phyloP scores from a whole-genome alignment of 1,284 basidiomycete genomes.

The Pulveroboletus sp. region DNA sequence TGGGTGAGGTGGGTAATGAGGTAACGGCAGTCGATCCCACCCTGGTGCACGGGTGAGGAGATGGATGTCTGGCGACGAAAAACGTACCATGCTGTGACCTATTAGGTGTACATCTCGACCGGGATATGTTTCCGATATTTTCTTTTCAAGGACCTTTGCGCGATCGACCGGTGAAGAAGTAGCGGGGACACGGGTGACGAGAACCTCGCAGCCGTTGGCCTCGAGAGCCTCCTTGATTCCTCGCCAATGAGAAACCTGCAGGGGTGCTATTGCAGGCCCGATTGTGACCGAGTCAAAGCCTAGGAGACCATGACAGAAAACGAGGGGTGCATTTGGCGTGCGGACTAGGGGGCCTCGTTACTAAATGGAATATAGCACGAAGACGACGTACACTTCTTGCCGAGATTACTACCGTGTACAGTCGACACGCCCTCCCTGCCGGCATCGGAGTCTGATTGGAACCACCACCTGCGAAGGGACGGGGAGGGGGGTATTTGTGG shows the following conservation, averaged over 20 bases:
- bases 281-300: slow-evolving; percentile 83
- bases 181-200: slow-evolving; percentile 91
- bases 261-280: slow-evolving; percentile 69
- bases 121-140: slow-evolving; percentile 77
- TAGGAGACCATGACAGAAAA: slow-evolving; percentile 92
- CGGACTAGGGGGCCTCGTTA: slow-evolving; percentile 48
- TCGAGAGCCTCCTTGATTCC: slow-evolving; percentile 91
- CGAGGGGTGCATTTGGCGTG: slow-evolving; percentile 78
- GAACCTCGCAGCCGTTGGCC: slow-evolving; percentile 84
- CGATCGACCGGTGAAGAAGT: slow-evolving; percentile 85
- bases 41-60: slow-evolving; percentile 47
- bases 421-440: slow-evolving; percentile 42
- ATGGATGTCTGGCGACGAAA: slow-evolving; percentile 1
- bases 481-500: slow-evolving; percentile 19
- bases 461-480: slow-evolving; percentile 52
- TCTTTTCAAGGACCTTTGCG: slow-evolving; percentile 82
- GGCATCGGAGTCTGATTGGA: slow-evolving; percentile 40
- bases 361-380: background rate
- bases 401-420: slow-evolving; percentile 45
- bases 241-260: slow-evolving; percentile 92
- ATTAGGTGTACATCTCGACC: slow-evolving; percentile 83
- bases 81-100: slow-evolving; percentile 86
- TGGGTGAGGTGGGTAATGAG: slow-evolving; percentile 72
- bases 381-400: slow-evolving; percentile 65
- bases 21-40: slow-evolving; percentile 91